Percentiles rank a stretch among this genome's conserved stretches.
Evolutionary conservation across 768 basidiomycete genomes (phyloP).

Genomic region (Termitomyces eurrhizus): DNA sequence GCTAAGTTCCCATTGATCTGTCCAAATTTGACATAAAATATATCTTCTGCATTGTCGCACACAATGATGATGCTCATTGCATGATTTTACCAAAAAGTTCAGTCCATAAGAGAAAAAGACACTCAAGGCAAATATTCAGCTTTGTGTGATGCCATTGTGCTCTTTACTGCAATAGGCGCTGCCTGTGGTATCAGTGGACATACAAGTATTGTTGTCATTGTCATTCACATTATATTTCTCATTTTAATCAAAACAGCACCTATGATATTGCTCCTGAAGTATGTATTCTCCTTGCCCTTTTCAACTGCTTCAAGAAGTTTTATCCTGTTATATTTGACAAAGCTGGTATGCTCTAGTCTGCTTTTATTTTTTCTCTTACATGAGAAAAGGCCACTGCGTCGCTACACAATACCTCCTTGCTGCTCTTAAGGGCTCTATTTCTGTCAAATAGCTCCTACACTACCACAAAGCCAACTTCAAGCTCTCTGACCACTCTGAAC

Average conservation of each 20-base stretch:
- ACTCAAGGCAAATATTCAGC: constrained; percentile 68
- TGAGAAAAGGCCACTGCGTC: constrained; percentile 76
- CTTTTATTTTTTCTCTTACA: not conserved
- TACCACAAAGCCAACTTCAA: constrained; percentile 86
- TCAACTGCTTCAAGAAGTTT: constrained; percentile 60
- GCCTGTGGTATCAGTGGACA: constrained; percentile 87
- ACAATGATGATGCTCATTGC: not conserved
- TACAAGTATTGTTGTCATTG: constrained; percentile 39
- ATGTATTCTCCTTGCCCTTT: constrained; percentile 70
- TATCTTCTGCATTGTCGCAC: constrained; percentile 2
- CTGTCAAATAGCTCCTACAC: constrained; percentile 73
- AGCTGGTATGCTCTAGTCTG: constrained; percentile 50
- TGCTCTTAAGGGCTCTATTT: constrained; percentile 68
- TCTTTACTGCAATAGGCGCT: constrained; percentile 83
- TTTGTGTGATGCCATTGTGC: constrained; percentile 80
- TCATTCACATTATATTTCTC: not conserved
- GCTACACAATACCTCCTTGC: constrained; percentile 86
- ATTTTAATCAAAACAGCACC: constrained; percentile 42
- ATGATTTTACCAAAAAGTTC: constrained; percentile 60
- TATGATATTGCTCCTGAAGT: constrained; percentile 84
- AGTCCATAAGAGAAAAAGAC: constrained; percentile 57
- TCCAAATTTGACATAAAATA: constrained; percentile 66
- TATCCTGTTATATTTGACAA: constrained; percentile 78
- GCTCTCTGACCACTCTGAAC: constrained; percentile 86
- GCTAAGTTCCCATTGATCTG: constrained; percentile 71